Conservation (phyloP, 306 rosid genomes). For the Hippophae rhamnoides region DNA sequence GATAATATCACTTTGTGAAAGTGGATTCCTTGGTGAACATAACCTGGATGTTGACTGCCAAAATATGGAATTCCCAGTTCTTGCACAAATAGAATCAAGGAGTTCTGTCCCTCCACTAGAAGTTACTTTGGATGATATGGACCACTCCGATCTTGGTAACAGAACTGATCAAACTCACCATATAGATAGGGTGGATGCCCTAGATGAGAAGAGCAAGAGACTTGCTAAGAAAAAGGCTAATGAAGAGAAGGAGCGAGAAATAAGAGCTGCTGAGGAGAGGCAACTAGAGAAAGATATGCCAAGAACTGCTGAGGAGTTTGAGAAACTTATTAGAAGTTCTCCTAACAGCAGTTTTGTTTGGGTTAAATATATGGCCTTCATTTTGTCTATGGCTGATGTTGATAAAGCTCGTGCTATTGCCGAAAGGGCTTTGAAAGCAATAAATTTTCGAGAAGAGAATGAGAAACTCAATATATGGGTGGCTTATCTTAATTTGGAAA, state of each 20-base stretch:
- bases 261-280: constrained; percentile 78
- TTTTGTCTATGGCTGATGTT: constrained; percentile 58
- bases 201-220: constrained; percentile 49
- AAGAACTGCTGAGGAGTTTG: constrained; percentile 81
- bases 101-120: constrained; percentile 75
- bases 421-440: constrained; percentile 84
- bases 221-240: constrained; percentile 51
- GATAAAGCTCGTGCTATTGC: constrained; percentile 92
- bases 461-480: constrained; percentile 92
- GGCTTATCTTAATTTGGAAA: constrained; percentile 88
- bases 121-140: constrained; percentile 66
- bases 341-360: constrained; percentile 86
- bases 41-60: constrained; percentile 33
- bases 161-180: constrained; percentile 23
- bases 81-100: constrained; percentile 60
- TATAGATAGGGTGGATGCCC: constrained; percentile 20
- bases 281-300: constrained; percentile 71
- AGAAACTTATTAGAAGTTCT: constrained; percentile 76
- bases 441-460: constrained; percentile 74
- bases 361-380: constrained; percentile 83
- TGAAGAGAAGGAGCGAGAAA: constrained; percentile 71
- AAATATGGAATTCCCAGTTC: constrained; percentile 28
- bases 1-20: constrained; percentile 16
- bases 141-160: constrained; percentile 29
- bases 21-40: constrained; percentile 22